phyloP scores from a whole-genome alignment of 73 alveolate genomes.

The Paramecium sonneborni region DNA sequence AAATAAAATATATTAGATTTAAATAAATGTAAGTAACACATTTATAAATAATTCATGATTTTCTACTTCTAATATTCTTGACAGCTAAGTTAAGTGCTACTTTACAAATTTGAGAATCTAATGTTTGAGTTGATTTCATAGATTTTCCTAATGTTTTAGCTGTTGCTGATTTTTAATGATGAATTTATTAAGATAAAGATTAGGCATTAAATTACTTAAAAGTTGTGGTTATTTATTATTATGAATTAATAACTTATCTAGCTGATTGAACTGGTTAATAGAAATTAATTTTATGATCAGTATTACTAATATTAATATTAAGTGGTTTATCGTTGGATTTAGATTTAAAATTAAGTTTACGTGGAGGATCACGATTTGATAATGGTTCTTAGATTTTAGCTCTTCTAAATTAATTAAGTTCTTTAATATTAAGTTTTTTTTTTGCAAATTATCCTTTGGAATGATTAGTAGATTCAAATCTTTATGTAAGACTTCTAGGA shows the following conservation, averaged over 20 bases:
- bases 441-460: neutral
- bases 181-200: neutral
- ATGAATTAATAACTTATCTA: neutral
- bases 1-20: neutral
- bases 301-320: neutral
- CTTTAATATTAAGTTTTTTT: neutral
- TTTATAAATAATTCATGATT: neutral
- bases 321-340: neutral
- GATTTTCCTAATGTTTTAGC: neutral
- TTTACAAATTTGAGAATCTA: slow-evolving; percentile 22
- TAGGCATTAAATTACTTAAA: neutral
- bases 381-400: neutral
- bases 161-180: slow-evolving; percentile 24
- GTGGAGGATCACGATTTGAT: neutral
- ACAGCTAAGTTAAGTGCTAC: slow-evolving; percentile 24
- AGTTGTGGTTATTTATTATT: neutral
- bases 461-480: neutral
- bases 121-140: neutral
- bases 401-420: neutral
- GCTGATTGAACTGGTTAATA: slow-evolving; percentile 1
- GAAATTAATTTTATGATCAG: neutral
- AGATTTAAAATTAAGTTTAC: neutral
- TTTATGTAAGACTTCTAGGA: slow-evolving; percentile 9
- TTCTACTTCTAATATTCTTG: neutral
- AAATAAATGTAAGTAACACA: slow-evolving; percentile 3